A percentile compares a stretch with the other conserved stretches of the same genome.
These are phyloP conservation scores for Eutypa lata DNA, from an alignment of 2,329 filamentous ascomycete genomes.

Conservation along the genomic window DNA sequence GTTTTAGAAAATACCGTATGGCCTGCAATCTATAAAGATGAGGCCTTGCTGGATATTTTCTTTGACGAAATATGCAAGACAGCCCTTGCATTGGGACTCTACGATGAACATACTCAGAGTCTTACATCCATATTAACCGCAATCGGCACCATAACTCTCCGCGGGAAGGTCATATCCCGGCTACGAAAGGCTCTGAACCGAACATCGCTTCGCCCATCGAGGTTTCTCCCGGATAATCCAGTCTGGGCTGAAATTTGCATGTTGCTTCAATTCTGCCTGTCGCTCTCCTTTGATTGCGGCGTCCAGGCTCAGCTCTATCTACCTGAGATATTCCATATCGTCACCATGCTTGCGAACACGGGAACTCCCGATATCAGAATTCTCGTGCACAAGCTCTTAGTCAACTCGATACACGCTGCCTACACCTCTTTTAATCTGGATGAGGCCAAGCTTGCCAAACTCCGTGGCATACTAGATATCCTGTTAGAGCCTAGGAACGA, in stretches of 20 bases:
- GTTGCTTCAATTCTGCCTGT: slow-evolving; percentile 62
- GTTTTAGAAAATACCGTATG: slow-evolving; percentile 64
- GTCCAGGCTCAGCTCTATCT: slow-evolving; percentile 66
- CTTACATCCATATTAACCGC: slow-evolving; percentile 61
- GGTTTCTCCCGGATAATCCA: slow-evolving; percentile 61
- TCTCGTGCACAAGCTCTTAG: slow-evolving; percentile 60
- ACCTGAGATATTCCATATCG: slow-evolving; percentile 67
- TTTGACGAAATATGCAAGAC: slow-evolving; percentile 64
- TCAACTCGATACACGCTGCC: slow-evolving; percentile 66
- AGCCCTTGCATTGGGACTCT: slow-evolving; percentile 54
- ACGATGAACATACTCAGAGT: slow-evolving; percentile 58
- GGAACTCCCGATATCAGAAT: slow-evolving; percentile 55
- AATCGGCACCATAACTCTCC: slow-evolving; percentile 62
- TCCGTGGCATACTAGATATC: slow-evolving; percentile 54
- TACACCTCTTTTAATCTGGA: slow-evolving; percentile 64
- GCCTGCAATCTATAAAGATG: slow-evolving; percentile 62
- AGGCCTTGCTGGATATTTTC: slow-evolving; percentile 63
- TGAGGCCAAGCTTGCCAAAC: slow-evolving; percentile 53
- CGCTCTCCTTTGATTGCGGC: slow-evolving; percentile 65
- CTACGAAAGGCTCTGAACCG: slow-evolving; percentile 65
- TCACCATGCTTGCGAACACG: slow-evolving; percentile 68
- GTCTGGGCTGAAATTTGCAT: slow-evolving; percentile 70
- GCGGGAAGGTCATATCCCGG: slow-evolving; percentile 62
- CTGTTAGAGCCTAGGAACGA: slow-evolving; percentile 59
- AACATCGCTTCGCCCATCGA: slow-evolving; percentile 64